phyloP scores from a whole-genome alignment of 2,329 filamentous ascomycete species.

The Calonectria hawksworthii region DNA sequence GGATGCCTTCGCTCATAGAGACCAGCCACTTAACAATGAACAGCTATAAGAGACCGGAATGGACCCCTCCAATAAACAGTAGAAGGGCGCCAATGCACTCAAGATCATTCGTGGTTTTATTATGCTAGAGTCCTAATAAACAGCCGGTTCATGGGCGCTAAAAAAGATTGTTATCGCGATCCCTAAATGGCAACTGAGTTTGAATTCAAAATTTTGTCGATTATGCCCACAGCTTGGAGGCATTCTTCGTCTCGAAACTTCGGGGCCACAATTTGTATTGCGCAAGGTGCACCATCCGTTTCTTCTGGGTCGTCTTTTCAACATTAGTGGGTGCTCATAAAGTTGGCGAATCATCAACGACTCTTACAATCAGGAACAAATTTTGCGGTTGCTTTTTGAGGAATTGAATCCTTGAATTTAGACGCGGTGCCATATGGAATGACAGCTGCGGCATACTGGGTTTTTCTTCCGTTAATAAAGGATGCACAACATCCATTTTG shows the following conservation, averaged over 20 bases:
- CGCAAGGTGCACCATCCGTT: background rate
- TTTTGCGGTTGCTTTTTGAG: background rate
- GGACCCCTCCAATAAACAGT: no score
- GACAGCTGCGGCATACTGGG: background rate
- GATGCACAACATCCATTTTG: no score
- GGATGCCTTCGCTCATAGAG: no score
- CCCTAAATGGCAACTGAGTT: background rate
- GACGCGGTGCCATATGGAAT: background rate
- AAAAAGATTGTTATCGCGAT: background rate
- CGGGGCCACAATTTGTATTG: background rate
- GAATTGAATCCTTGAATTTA: background rate
- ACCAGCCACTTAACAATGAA: no score
- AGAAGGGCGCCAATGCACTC: no score
- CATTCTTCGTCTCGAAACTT: background rate
- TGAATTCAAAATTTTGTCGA: background rate
- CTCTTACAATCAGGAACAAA: background rate
- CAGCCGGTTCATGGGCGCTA: background rate
- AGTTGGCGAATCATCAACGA: no score
- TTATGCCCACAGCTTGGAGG: background rate
- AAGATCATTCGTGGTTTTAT: no score
- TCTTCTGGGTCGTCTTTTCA: background rate
- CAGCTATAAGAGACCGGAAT: no score
- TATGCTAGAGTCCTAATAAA: background rate
- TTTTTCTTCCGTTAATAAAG: background rate
- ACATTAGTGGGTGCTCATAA: background rate